Conservation (phyloP, 2,329 filamentous ascomycete genomes). For the Bipolaris cookei region DNA sequence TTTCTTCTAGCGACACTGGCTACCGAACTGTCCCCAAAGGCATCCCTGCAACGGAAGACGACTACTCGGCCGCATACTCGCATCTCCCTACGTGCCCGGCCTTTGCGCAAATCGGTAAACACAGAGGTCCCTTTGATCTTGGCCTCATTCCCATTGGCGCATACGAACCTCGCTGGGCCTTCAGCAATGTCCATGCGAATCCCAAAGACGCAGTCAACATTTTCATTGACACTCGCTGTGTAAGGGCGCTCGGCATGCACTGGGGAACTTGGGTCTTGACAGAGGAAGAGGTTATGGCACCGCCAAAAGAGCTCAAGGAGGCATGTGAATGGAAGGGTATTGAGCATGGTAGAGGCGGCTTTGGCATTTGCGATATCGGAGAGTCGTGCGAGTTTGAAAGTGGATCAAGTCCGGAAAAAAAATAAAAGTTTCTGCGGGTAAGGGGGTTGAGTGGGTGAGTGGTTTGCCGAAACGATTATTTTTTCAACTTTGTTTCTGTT, state of each 20-base stretch:
- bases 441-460: too few relatives aligned
- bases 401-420: not conserved
- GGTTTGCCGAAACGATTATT: too few relatives aligned
- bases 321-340: conserved; percentile 72
- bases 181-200: conserved; percentile 83
- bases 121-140: conserved; percentile 85
- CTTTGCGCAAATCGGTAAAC: conserved; percentile 80
- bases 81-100: conserved; percentile 78
- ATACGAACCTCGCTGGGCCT: conserved; percentile 75
- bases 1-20: conserved; percentile 74
- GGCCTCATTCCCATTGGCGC: conserved; percentile 93
- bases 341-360: conserved; percentile 81
- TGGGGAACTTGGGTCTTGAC: conserved; percentile 91
- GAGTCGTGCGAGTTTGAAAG: conserved; percentile 73
- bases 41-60: conserved; percentile 66
- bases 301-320: conserved; percentile 72
- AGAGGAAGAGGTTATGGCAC: conserved; percentile 82
- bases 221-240: conserved; percentile 81
- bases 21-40: conserved; percentile 77
- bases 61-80: conserved; percentile 70
- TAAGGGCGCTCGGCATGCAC: conserved; percentile 82
- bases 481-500: too few relatives aligned
- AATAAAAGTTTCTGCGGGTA: too few relatives aligned
- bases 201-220: conserved; percentile 90
- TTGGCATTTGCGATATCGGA: conserved; percentile 82